Percentiles rank a stretch among this genome's conserved stretches.
These are phyloP conservation scores for Lojkania enalia DNA, from an alignment of 2,329 filamentous ascomycete species.

Conservation along the genomic window DNA sequence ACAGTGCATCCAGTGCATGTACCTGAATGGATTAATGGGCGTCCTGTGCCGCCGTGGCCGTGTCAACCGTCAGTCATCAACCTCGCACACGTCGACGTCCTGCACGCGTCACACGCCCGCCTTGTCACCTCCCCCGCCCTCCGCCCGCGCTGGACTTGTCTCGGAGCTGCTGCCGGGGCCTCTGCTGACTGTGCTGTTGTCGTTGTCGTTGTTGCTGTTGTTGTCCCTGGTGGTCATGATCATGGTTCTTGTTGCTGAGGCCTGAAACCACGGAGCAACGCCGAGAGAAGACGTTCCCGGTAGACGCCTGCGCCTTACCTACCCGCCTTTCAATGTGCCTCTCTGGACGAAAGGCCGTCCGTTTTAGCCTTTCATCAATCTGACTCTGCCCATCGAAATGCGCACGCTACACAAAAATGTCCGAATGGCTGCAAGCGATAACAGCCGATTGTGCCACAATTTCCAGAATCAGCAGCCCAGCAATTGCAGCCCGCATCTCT, in stretches of 20 bases:
- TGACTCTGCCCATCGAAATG: background rate
- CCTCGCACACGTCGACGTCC: background rate
- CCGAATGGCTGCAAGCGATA: conserved; percentile 1
- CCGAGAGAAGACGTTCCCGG: too few relatives aligned
- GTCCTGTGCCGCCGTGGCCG: background rate
- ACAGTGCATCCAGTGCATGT: too few relatives aligned
- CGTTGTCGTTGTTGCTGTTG: conserved; percentile 10
- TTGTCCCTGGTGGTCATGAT: too few relatives aligned
- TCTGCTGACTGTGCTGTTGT: background rate
- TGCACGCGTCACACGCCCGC: too few relatives aligned
- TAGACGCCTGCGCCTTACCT: background rate
- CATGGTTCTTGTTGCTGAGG: too few relatives aligned
- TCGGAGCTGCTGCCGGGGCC: background rate
- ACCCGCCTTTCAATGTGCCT: conserved; percentile 3
- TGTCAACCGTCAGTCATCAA: background rate
- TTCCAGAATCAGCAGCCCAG: background rate
- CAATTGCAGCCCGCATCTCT: background rate
- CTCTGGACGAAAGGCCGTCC: background rate
- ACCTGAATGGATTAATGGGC: background rate
- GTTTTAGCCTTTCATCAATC: conserved; percentile 3
- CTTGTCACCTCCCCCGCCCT: too few relatives aligned
- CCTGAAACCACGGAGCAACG: too few relatives aligned
- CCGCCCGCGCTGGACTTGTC: background rate
- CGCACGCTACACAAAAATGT: background rate
- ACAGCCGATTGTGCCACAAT: conserved; percentile 2